Evolutionary conservation across 257 asterid species (phyloP).

Genomic region (Dorcoceras hygrometricum): DNA sequence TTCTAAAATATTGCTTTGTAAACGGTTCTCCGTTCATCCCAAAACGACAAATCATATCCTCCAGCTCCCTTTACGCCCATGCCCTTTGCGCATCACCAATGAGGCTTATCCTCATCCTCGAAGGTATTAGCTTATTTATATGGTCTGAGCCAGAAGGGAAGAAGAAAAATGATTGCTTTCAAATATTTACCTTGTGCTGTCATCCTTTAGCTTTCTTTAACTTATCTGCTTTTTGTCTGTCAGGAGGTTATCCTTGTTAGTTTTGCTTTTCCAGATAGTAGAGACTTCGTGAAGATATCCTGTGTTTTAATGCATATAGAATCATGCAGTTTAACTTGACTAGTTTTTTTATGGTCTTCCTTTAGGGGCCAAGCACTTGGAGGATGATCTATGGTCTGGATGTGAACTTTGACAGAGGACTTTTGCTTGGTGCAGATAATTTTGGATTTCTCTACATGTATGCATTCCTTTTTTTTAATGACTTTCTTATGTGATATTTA

Average conservation of each 20-base stretch:
- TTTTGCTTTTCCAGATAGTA: constrained; percentile 11
- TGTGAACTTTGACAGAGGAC: constrained; percentile 65
- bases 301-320: neutral
- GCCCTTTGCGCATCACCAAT: too few relatives aligned
- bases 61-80: too few relatives aligned
- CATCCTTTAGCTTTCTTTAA: neutral
- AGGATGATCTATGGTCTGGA: constrained; percentile 96
- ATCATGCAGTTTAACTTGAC: constrained; percentile 18
- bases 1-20: too few relatives aligned
- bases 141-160: neutral
- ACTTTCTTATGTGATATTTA: constrained; percentile 3
- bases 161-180: constrained; percentile 2
- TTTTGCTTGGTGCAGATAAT: constrained; percentile 81
- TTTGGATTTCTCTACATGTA: constrained; percentile 78
- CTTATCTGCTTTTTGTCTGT: neutral
- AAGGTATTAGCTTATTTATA: too few relatives aligned
- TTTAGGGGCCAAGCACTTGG: constrained; percentile 84
- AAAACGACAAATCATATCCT: too few relatives aligned
- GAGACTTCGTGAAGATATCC: neutral
- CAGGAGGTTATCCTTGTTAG: constrained; percentile 1
- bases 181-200: neutral
- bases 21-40: too few relatives aligned
- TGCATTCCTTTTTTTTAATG: constrained; percentile 25
- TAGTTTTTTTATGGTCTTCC: constrained; percentile 26
- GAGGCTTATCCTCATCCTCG: too few relatives aligned